Evolutionary conservation across 2,329 filamentous ascomycete genomes (phyloP).

Genomic region (Aspergillus glaucus): DNA sequence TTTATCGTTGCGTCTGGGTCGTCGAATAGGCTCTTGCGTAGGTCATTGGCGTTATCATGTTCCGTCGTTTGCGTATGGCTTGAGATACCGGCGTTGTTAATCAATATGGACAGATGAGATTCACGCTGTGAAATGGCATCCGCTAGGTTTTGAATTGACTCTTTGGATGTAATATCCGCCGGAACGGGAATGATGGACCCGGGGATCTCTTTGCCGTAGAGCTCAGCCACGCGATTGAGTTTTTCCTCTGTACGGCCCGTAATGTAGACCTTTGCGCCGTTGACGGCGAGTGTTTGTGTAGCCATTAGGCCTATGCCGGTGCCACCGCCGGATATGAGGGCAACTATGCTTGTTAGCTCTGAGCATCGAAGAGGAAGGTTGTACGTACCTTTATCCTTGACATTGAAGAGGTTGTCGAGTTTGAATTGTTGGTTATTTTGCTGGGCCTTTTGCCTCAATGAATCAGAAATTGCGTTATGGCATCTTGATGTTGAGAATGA

Average conservation of each 20-base stretch:
- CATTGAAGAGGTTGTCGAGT: constrained; percentile 48
- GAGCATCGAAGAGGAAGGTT: background rate
- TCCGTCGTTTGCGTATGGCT: constrained; percentile 52
- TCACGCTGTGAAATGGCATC: constrained; percentile 54
- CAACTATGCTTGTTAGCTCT: constrained; percentile 31
- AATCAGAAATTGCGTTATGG: background rate
- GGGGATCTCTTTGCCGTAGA: constrained; percentile 42
- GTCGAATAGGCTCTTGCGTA: constrained; percentile 60
- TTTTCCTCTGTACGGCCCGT: constrained; percentile 45
- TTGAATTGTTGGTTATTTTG: constrained; percentile 40
- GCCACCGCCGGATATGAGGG: constrained; percentile 56
- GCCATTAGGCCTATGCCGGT: constrained; percentile 63
- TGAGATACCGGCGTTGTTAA: constrained; percentile 64
- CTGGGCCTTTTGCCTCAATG: constrained; percentile 22
- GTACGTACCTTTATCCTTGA: constrained; percentile 41
- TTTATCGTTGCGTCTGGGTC: constrained; percentile 53
- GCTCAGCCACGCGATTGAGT: constrained; percentile 26
- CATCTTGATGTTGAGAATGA: background rate
- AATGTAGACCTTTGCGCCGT: constrained; percentile 58
- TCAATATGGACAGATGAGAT: constrained; percentile 62
- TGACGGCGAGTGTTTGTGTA: constrained; percentile 52
- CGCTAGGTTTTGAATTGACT: constrained; percentile 52
- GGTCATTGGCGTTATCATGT: constrained; percentile 45
- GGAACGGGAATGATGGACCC: constrained; percentile 56
- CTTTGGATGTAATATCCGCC: constrained; percentile 60